A percentile compares a stretch with the other conserved stretches of the same genome.
Conservation (phyloP, 1,139 yeast genomes). For the Pneumocystis oryctolagi region DNA sequence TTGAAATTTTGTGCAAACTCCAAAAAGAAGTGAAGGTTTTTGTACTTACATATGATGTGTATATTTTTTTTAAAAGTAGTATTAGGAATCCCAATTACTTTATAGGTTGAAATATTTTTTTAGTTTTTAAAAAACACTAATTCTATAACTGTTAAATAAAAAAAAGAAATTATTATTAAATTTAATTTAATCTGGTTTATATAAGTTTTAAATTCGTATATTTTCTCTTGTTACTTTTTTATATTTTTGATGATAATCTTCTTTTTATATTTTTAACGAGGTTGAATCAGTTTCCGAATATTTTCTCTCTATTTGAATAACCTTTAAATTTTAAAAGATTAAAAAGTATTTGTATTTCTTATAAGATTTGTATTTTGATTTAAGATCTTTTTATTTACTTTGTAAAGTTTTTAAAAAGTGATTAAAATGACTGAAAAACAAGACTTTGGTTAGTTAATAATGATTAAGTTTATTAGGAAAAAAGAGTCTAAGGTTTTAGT, state of each 20-base stretch:
- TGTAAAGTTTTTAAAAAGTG: constrained; percentile 6
- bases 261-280: neutral
- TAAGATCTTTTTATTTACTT: neutral
- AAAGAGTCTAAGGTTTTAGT: neutral
- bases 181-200: neutral
- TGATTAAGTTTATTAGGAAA: neutral
- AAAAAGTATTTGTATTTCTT: neutral
- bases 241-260: neutral
- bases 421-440: neutral
- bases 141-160: neutral
- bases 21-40: neutral
- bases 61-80: neutral
- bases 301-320: neutral
- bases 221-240: neutral
- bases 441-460: neutral
- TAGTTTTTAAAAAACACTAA: neutral
- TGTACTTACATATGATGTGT: neutral
- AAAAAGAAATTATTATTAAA: neutral
- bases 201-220: neutral
- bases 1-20: neutral
- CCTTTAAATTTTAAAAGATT: neutral
- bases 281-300: neutral
- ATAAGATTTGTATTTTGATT: neutral
- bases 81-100: neutral
- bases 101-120: neutral